Conservation (phyloP, 768 basidiomycete species). For the Termitomyces bulborhizus region DNA sequence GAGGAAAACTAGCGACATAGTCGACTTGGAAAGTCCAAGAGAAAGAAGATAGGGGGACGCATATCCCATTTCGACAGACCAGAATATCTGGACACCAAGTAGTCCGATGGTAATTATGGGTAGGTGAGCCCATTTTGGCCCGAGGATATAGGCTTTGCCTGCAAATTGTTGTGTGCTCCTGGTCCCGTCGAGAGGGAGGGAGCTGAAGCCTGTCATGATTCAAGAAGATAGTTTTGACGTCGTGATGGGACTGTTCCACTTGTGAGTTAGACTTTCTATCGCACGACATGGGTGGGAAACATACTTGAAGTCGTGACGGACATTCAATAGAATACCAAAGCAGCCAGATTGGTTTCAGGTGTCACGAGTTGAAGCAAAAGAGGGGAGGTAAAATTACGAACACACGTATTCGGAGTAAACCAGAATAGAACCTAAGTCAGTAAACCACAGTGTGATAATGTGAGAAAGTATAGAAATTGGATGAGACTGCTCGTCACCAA, state of each 20-base stretch:
- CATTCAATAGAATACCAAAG: not conserved
- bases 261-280: not conserved
- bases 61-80: conserved; percentile 95
- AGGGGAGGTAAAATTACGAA: not conserved
- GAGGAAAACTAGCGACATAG: conserved; percentile 87
- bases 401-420: not conserved
- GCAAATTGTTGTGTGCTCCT: conserved; percentile 8
- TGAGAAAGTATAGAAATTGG: not conserved
- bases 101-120: conserved; percentile 73
- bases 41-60: conserved; percentile 86
- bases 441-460: not conserved
- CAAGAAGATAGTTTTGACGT: not conserved
- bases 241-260: not conserved
- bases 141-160: conserved; percentile 55
- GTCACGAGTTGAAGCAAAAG: not conserved
- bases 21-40: conserved; percentile 79
- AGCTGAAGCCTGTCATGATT: conserved; percentile 10
- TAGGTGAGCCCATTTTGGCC: conserved; percentile 61
- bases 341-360: not conserved
- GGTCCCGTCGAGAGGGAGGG: conserved; percentile 1
- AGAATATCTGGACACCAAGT: conserved; percentile 82
- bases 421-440: not conserved
- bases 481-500: not conserved
- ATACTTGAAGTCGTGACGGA: not conserved
- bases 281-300: not conserved